Conservation (phyloP, 768 basidiomycete genomes). For the Rubroboletus satanas region DNA sequence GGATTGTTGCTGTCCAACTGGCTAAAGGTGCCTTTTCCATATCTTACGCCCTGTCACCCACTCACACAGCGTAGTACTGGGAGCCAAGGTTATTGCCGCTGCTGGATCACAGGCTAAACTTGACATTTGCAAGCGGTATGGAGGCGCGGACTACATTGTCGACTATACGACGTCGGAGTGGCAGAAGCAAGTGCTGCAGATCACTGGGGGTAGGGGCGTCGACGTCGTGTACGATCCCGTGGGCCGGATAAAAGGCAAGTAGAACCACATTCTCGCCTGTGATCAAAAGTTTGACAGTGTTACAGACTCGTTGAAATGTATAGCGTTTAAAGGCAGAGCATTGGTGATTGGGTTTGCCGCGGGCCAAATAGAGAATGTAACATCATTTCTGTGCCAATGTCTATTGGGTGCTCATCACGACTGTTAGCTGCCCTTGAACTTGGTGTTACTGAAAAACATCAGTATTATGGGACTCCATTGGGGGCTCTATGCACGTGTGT, state of each 20-base stretch:
- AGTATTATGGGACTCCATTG: slow-evolving; percentile 83
- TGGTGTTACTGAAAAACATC: slow-evolving; percentile 81
- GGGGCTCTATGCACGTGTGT: slow-evolving; percentile 74
- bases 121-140: slow-evolving; percentile 66
- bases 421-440: slow-evolving; percentile 72
- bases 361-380: slow-evolving; percentile 24
- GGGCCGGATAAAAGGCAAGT: slow-evolving; percentile 64
- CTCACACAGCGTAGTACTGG: slow-evolving; percentile 53
- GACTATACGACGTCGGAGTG: slow-evolving; percentile 77
- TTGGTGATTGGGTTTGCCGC: slow-evolving; percentile 76
- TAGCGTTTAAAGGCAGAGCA: slow-evolving; percentile 90
- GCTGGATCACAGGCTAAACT: slow-evolving; percentile 79
- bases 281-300: not conserved
- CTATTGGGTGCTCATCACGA: slow-evolving; percentile 1
- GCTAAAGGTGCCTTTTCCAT: slow-evolving; percentile 64
- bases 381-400: not conserved
- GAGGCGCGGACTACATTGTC: slow-evolving; percentile 79
- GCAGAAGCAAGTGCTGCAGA: slow-evolving; percentile 84
- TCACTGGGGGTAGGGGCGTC: slow-evolving; percentile 83
- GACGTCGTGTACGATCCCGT: slow-evolving; percentile 88
- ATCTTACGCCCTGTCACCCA: not conserved
- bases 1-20: slow-evolving; percentile 86
- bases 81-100: slow-evolving; percentile 93
- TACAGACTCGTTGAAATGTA: slow-evolving; percentile 82
- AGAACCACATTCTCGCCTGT: not conserved